Evolutionary conservation across 192 early-diverging fungal species (phyloP), one percentile per base, ranked within the genome.

Genomic region (Umbelopsis vinacea): DNA sequence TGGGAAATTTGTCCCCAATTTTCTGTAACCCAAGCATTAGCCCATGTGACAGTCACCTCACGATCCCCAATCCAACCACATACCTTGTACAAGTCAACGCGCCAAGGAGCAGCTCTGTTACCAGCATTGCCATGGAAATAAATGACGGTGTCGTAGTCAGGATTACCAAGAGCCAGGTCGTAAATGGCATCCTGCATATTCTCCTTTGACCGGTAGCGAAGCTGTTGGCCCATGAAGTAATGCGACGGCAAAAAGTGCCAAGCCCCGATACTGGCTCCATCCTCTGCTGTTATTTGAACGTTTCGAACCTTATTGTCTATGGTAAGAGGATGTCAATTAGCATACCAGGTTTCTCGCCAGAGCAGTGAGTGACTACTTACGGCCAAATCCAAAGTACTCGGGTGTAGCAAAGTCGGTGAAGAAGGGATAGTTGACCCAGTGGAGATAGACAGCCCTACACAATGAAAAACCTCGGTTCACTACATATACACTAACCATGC

Each of bases 121-220:
- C 80, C 66, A 21, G 81, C 81, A 45, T 82, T 82, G 38, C 81
- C 81, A 66, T 82, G 81, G 12, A 79, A 75, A 71, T 82, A 82
- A 17, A 82, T 47, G 14, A 82, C 50, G 0, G 81, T 79, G 22
- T 79, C 74, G 67, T 79, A 76, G 4, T 71, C 24, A 14, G 19
- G 40, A 40, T 81, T 68, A 15, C 46, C 45, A 3, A 76, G 35
- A 33, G 72, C 79, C 10, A 66, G 45, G 26, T 80, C 78, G 47
- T 75, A 80, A 4, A 50, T 35, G 38, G 21, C n/a, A 19, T 66
- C 60, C 10, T 21, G 15, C 46, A 67, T 40, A 19, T 37, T 37
- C 0, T 50, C 69, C 21, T 66, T 52, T 7, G 53, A 17, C 14
- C 52, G 15, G 19, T 37, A 26, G n/a, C 75, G 71, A 43, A 81